A percentile compares a stretch with the other conserved stretches of the same genome.
phyloP scores from a whole-genome alignment of 169 alveolate species.

The Blepharisma undulans region DNA sequence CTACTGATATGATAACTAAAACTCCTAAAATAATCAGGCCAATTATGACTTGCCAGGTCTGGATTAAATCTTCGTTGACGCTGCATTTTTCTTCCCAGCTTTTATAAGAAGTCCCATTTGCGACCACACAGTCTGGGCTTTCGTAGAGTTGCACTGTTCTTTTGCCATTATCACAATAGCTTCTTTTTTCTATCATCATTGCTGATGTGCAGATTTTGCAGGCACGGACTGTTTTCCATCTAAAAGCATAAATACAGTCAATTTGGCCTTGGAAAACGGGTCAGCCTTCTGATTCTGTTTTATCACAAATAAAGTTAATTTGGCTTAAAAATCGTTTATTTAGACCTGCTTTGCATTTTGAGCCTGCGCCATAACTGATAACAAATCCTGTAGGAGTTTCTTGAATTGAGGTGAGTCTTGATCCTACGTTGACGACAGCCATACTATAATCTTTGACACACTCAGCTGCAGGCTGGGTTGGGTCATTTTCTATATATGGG shows the following conservation, averaged over 20 bases:
- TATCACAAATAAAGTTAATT: conserved; percentile 30
- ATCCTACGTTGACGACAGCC: conserved; percentile 12
- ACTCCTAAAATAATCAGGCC: background rate
- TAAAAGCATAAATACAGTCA: background rate
- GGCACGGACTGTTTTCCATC: conserved; percentile 3
- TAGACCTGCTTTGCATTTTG: background rate
- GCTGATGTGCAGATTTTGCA: background rate
- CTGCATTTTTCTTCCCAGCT: conserved; percentile 21
- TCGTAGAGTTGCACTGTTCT: conserved; percentile 4
- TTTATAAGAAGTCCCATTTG: background rate
- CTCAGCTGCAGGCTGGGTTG: background rate
- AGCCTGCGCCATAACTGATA: background rate
- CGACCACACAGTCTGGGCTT: background rate
- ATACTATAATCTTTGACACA: background rate
- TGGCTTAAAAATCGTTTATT: background rate
- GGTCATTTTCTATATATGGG: background rate
- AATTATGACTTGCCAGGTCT: conserved; percentile 20
- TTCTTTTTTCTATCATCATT: background rate
- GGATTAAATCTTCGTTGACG: background rate
- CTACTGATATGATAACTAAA: background rate
- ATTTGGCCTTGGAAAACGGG: background rate
- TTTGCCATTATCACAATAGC: background rate
- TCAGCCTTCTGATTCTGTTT: conserved; percentile 38
- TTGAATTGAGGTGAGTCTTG: background rate
- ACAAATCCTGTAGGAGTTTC: background rate